Evolutionary conservation across 1,284 basidiomycete genomes (phyloP).

Genomic region (Puccinia polysora): DNA sequence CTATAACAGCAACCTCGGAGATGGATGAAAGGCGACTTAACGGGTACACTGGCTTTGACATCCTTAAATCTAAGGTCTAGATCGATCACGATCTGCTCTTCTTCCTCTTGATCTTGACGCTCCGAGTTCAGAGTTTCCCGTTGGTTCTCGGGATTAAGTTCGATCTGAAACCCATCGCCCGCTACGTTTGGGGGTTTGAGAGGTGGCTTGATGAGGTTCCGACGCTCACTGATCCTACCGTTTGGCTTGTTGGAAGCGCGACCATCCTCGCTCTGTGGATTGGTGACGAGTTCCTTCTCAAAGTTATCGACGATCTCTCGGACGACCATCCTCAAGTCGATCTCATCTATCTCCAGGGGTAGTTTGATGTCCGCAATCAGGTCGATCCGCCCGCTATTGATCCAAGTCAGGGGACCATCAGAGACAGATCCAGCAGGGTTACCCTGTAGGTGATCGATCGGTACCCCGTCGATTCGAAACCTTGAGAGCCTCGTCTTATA

Average conservation of each 20-base stretch:
- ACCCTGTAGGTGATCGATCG: constrained; percentile 85
- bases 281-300: constrained; percentile 45
- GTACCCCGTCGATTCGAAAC: constrained; percentile 92
- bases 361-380: constrained; percentile 97
- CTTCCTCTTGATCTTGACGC: constrained; percentile 39
- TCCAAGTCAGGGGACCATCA: constrained; percentile 91
- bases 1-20: not conserved
- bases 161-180: constrained; percentile 52
- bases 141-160: constrained; percentile 43
- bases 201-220: constrained; percentile 37
- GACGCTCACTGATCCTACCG: constrained; percentile 45
- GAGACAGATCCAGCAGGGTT: constrained; percentile 64
- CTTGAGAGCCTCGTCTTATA: constrained; percentile 63
- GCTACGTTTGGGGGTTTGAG: constrained; percentile 12
- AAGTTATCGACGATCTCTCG: constrained; percentile 87
- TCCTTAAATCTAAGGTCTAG: constrained; percentile 94
- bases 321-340: constrained; percentile 72
- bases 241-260: not conserved
- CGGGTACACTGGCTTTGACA: constrained; percentile 87
- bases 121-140: constrained; percentile 43
- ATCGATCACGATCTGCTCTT: constrained; percentile 61
- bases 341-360: constrained; percentile 71
- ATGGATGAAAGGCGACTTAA: constrained; percentile 72
- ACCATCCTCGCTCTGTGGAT: not conserved
- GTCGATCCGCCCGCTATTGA: constrained; percentile 91